Evolutionary conservation across 495 filamentous ascomycete species (phyloP).

Genomic region (Penicillium pancosmium): DNA sequence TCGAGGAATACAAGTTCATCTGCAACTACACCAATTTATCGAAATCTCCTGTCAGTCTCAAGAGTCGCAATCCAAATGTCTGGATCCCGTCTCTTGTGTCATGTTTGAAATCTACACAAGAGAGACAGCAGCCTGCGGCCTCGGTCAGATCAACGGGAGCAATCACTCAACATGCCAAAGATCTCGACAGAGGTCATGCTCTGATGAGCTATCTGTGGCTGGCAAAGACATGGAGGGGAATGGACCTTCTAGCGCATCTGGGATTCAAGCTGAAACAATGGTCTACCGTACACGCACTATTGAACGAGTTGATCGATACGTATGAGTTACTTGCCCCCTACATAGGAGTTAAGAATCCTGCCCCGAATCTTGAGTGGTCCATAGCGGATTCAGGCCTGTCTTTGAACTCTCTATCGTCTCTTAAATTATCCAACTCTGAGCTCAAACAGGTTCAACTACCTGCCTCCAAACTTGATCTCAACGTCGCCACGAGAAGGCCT

Average conservation of each 20-base stretch:
- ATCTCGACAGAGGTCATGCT: slow-evolving; percentile 23
- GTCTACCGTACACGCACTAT: slow-evolving; percentile 42
- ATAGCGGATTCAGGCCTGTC: slow-evolving; percentile 11
- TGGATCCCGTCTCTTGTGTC: slow-evolving; percentile 51
- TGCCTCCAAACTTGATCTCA: background rate
- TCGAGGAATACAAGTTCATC: slow-evolving; percentile 16
- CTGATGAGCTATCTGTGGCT: slow-evolving; percentile 30
- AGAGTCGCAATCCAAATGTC: slow-evolving; percentile 20
- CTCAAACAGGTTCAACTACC: background rate
- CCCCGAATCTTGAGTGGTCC: slow-evolving; percentile 31
- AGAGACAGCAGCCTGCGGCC: slow-evolving; percentile 12
- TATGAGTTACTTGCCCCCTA: slow-evolving; percentile 25
- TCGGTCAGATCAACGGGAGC: slow-evolving; percentile 10
- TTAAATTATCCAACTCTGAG: background rate
- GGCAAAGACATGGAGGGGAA: slow-evolving; percentile 26
- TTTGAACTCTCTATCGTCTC: slow-evolving; percentile 24
- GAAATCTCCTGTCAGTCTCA: slow-evolving; percentile 12
- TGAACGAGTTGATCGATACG: slow-evolving; percentile 44
- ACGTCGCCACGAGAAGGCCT: slow-evolving; percentile 6
- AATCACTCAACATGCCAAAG: slow-evolving; percentile 18
- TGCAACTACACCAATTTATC: slow-evolving; percentile 19
- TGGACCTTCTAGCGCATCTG: slow-evolving; percentile 46
- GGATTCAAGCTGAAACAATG: slow-evolving; percentile 47
- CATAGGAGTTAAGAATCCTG: slow-evolving; percentile 20
- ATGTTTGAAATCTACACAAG: slow-evolving; percentile 42